A percentile compares a stretch with the other conserved stretches of the same genome.
These are phyloP conservation scores for Actinidia chinensis DNA, from an alignment of 179 eudicot species.

Conservation along the genomic window DNA sequence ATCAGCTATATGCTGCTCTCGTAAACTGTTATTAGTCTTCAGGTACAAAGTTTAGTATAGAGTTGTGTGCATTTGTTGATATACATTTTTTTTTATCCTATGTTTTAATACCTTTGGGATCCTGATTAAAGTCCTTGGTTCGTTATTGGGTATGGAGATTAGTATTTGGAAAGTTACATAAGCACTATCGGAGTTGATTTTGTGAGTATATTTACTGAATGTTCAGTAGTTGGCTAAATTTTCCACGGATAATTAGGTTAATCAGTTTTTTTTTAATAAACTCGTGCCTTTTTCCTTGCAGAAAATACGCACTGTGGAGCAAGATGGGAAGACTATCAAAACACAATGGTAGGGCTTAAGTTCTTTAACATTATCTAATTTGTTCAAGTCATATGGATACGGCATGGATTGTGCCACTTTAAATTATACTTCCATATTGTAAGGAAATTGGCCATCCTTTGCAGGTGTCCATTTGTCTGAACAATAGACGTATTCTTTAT, in stretches of 20 bases:
- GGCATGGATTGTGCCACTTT: background rate
- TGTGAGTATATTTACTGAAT: constrained; percentile 36
- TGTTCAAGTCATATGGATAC: background rate
- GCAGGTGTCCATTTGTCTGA: no score
- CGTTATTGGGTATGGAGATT: constrained; percentile 32
- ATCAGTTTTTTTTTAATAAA: background rate
- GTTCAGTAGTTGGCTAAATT: background rate
- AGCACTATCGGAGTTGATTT: constrained; percentile 75
- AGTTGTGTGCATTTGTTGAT: background rate
- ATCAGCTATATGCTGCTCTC: no score
- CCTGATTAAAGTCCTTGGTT: background rate
- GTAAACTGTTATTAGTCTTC: no score
- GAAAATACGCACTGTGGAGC: constrained; percentile 82
- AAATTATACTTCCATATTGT: background rate
- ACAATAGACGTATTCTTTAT: background rate
- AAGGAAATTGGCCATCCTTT: background rate
- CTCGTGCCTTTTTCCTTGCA: constrained; percentile 22
- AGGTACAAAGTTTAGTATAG: background rate
- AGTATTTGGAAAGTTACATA: constrained; percentile 64
- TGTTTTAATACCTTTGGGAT: background rate
- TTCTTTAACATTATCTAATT: background rate
- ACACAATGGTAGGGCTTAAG: constrained; percentile 64
- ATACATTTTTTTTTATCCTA: no score
- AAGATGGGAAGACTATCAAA: constrained; percentile 71
- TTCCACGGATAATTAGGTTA: background rate